Conservation (phyloP, 345 rosid genomes). For the Euphorbia lathyris region DNA sequence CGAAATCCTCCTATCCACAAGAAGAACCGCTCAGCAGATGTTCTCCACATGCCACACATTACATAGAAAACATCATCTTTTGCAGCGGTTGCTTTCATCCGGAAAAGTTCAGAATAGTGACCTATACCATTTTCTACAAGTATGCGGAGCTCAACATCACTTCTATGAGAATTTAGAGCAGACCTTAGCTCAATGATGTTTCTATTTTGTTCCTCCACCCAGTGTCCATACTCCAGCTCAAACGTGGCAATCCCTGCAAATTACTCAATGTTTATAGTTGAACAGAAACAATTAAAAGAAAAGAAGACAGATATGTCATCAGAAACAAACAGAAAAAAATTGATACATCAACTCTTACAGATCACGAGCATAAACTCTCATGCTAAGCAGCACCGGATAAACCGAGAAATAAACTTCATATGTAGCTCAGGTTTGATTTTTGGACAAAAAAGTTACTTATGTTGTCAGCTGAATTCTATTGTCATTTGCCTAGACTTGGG, state of each 20-base stretch:
- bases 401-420: neutral
- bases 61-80: constrained; percentile 75
- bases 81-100: constrained; percentile 72
- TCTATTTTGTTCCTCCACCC: constrained; percentile 78
- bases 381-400: neutral
- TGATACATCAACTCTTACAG: neutral
- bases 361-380: neutral
- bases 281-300: constrained; percentile 15
- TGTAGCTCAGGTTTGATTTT: neutral
- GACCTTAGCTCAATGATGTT: constrained; percentile 55
- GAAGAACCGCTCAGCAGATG: constrained; percentile 88
- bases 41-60: constrained; percentile 87
- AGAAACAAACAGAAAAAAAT: constrained; percentile 6
- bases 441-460: neutral
- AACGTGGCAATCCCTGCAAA: constrained; percentile 63
- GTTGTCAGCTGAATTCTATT: neutral
- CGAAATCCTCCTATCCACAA: constrained; percentile 95
- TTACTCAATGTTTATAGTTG: constrained; percentile 5
- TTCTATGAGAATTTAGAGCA: constrained; percentile 56
- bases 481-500: neutral
- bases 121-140: constrained; percentile 63
- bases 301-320: neutral
- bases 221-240: constrained; percentile 83
- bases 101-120: constrained; percentile 82
- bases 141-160: constrained; percentile 56